Evolutionary conservation across 169 alveolate genomes (phyloP).

Genomic region (Condylostoma magnum): DNA sequence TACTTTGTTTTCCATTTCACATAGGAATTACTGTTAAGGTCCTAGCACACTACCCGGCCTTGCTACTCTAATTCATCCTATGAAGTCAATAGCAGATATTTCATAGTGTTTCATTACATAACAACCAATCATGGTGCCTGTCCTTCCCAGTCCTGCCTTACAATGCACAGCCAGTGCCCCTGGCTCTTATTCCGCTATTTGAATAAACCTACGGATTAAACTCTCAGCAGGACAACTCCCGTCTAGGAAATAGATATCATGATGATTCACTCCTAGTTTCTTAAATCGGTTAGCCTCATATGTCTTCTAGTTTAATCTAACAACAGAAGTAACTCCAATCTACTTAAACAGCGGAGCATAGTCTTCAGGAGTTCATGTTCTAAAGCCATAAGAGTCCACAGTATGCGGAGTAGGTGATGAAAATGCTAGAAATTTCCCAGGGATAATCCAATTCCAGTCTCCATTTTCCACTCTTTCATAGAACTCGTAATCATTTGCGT

Average conservation of each 20-base stretch:
- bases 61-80: constrained; percentile 90
- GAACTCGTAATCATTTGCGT: constrained; percentile 84
- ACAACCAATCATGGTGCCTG: constrained; percentile 93
- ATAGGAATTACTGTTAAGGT: constrained; percentile 86
- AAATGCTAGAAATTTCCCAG: constrained; percentile 90
- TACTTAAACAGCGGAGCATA: constrained; percentile 87
- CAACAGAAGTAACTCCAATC: constrained; percentile 79
- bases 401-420: constrained; percentile 83
- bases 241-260: constrained; percentile 84
- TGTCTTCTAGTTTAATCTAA: constrained; percentile 87
- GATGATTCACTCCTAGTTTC: constrained; percentile 72
- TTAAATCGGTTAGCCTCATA: constrained; percentile 86
- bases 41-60: constrained; percentile 96
- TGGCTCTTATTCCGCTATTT: constrained; percentile 85
- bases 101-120: constrained; percentile 88
- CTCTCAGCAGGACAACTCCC: constrained; percentile 92
- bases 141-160: constrained; percentile 96
- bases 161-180: constrained; percentile 95
- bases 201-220: constrained; percentile 82
- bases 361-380: constrained; percentile 81
- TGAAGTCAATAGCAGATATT: constrained; percentile 91
- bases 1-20: constrained; percentile 30
- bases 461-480: constrained; percentile 91
- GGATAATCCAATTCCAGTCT: constrained; percentile 92
- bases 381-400: constrained; percentile 50